A percentile compares a stretch with the other conserved stretches of the same genome.
These are phyloP conservation scores for Gymnopus androsaceus DNA, from an alignment of 1,284 basidiomycete genomes.

Conservation along the genomic window DNA sequence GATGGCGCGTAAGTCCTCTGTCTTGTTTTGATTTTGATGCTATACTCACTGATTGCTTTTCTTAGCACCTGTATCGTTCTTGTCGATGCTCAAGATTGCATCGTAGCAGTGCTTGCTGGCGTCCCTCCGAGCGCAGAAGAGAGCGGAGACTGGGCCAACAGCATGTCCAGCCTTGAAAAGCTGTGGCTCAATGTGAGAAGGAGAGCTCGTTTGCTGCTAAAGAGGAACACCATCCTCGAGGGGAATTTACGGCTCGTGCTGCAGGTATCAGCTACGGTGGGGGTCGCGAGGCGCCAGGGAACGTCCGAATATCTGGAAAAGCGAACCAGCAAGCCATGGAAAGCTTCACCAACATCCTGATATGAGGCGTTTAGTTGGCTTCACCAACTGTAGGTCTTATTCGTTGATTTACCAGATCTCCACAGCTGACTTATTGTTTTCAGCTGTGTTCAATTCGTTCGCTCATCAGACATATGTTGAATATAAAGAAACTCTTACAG, in stretches of 20 bases:
- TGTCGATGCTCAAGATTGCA: no score
- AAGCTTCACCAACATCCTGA: background rate
- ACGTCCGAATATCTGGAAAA: background rate
- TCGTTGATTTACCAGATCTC: no score
- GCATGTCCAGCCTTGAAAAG: background rate
- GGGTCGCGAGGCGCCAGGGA: slow-evolving; percentile 5
- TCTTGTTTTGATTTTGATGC: no score
- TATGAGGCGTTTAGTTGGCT: background rate
- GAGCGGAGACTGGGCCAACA: no score
- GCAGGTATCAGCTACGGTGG: slow-evolving; percentile 15
- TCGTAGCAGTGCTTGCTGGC: no score
- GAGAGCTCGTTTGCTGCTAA: background rate
- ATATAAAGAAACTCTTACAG: background rate
- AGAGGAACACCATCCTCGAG: slow-evolving; percentile 3
- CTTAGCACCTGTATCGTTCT: no score
- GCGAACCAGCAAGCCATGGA: background rate
- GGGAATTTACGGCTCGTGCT: slow-evolving; percentile 7
- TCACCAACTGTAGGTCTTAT: background rate
- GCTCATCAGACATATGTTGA: background rate
- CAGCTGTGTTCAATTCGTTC: background rate
- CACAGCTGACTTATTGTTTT: no score
- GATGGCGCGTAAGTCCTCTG: no score
- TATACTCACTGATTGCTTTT: no score
- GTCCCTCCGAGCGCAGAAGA: no score
- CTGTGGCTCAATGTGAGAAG: background rate